Conservation (phyloP, 345 rosid genomes). For the Camelina neglecta region DNA sequence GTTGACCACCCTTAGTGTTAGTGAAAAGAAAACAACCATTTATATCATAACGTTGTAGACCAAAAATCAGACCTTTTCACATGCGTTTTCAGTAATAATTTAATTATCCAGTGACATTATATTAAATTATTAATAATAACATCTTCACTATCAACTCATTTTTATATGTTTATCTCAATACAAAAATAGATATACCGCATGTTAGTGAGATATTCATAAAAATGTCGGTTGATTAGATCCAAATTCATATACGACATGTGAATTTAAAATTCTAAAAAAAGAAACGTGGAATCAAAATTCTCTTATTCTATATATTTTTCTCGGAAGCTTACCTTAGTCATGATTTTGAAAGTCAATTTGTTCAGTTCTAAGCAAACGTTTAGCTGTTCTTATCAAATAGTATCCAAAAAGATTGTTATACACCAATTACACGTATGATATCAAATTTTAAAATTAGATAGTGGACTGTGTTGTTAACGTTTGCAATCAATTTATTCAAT, state of each 20-base stretch:
- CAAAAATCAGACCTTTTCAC: constrained; percentile 46
- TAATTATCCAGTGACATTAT: background rate
- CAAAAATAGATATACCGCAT: background rate
- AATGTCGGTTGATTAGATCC: background rate
- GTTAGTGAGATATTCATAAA: background rate
- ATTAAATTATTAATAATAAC: background rate
- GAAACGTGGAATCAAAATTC: background rate
- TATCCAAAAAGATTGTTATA: background rate
- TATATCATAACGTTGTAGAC: background rate
- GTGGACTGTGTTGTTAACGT: background rate
- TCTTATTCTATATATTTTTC: background rate
- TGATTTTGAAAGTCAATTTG: background rate
- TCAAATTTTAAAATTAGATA: background rate
- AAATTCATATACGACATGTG: background rate
- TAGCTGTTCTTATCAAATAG: constrained; percentile 15
- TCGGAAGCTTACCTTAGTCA: constrained; percentile 14
- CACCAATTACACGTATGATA: background rate
- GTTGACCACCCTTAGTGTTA: constrained; percentile 41
- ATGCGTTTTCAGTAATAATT: background rate
- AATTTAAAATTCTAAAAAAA: background rate
- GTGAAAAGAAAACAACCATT: background rate
- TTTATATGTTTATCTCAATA: background rate
- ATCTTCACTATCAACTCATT: background rate
- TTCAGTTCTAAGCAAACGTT: background rate
- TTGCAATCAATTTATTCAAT: background rate